Evolutionary conservation across 768 basidiomycete genomes (phyloP), one percentile per base, ranked within the genome.

Genomic region (Lyophyllum atratum): DNA sequence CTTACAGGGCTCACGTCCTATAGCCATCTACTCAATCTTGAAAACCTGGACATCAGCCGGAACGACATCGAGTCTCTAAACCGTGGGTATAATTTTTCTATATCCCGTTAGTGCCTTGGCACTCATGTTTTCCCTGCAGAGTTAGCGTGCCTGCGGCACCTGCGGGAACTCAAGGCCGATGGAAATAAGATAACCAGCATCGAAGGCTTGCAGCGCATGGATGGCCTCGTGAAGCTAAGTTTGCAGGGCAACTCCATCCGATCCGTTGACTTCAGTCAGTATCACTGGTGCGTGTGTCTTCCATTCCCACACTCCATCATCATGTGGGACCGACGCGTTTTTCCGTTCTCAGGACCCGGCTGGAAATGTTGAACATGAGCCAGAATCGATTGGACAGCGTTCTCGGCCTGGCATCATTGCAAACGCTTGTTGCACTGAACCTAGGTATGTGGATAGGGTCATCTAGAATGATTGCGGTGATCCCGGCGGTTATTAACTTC

Each of bases 111-210:
- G 26, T 29, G 39, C 1, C 17, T 59, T 42, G 39, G 6, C 34
- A 31, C 40, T 59, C 22, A 49, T 24, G 43, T 58, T 60, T 68
- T 31, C 56, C 54, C 49, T 47, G 56, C 62, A 97, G 95, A 97
- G 70, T 77, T 98, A 26, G 81, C 83, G 58, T 92, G 90, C 69
- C 81, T 98, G 54, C 81, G 85, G 58, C 93, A 92, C 68, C 76
- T 98, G 54, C 84, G 93, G 33, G 94, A 98, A 69, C 83, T 99
- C 52, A 89, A 85, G 54, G 90, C 91, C n/a, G 93, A 98, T 68
- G 83, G 85, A 50, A 98, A 98, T 74, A 80, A 78, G 68, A 88
- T 99, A 61, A 73, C 70, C 17, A 85, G 80, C 66, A 64, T 93
- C 15, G 86, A 89, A 40, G 94, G 95, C 1, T 75, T 99, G 44